Evolutionary conservation across 2,329 filamentous ascomycete genomes (phyloP), one percentile per base, ranked within the genome.

Genomic region (Alternaria incomplexa): DNA sequence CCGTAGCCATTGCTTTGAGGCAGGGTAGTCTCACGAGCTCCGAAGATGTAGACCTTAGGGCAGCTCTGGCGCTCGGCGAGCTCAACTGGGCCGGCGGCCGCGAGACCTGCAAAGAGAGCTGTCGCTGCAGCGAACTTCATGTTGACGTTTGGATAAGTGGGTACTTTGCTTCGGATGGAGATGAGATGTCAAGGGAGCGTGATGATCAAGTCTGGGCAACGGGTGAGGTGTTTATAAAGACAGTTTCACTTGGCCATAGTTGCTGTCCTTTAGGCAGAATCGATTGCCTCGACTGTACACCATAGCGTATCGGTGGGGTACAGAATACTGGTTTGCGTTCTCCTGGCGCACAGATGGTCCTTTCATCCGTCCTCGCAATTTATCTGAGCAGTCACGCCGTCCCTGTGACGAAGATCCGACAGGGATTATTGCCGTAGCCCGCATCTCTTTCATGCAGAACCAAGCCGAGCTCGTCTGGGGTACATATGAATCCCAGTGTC

Each of bases 31-130:
- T 83, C 81, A 56, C 81, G 81, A 45, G 81, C 81, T 43, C 81
- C 81, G 55, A 83, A 83, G 62, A 82, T 71, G 69, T 83, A 81
- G 57, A 83, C 80, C 52, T 77, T 79, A 26, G 81, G 81, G 69
- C 81, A 83, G 55, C 63, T 73, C 52, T 78, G 73, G 46, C 78
- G 74, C 66, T 78, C 75, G n/a, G 62, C 47, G 51, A 80, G 58
- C 44, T 81, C 78, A 11, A 79, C 70, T 1, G 80, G 80, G 54
- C 71, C 71, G 30, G 80, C 78, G 58, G 74, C 72, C 60, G 73
- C 77, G 28, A 77, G 63, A 65, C 74, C 72, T n/a, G 66, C 63
- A 53, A 76, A 67, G 43, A 77, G 64, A 26, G 73, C 71, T 40
- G 75, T 67, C 52, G 73, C 74, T 58, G 73, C 71, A 48, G 72